phyloP scores from a whole-genome alignment of 305 asterid species.

The Withania somnifera region DNA sequence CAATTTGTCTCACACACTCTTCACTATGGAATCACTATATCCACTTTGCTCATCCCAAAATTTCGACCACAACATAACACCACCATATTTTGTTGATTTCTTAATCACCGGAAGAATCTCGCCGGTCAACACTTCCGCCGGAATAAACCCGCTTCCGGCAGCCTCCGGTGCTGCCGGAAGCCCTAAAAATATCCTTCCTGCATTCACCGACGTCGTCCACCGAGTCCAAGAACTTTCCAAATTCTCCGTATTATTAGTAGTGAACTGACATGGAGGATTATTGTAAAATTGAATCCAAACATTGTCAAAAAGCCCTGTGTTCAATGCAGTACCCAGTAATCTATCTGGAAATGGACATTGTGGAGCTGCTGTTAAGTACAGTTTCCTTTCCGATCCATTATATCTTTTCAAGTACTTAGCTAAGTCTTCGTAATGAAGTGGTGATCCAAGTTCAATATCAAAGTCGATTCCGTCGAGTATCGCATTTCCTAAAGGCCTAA shows the following conservation, averaged over 20 bases:
- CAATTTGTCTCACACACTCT: background rate
- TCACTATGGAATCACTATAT: slow-evolving; percentile 33
- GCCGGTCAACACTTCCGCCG: slow-evolving; percentile 28
- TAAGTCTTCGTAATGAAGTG: slow-evolving; percentile 14
- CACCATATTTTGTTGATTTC: slow-evolving; percentile 47
- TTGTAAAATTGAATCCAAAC: slow-evolving; percentile 71
- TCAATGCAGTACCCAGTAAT: slow-evolving; percentile 15
- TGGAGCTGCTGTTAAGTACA: slow-evolving; percentile 26
- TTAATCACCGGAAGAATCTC: slow-evolving; percentile 49
- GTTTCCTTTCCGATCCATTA: background rate
- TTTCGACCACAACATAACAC: slow-evolving; percentile 78
- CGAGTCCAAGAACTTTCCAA: slow-evolving; percentile 37
- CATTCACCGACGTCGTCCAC: slow-evolving; percentile 35
- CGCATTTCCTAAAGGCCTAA: slow-evolving; percentile 28
- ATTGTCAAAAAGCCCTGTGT: slow-evolving; percentile 18
- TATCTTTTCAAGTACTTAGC: slow-evolving; percentile 13
- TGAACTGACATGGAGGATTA: slow-evolving; percentile 55
- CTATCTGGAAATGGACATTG: slow-evolving; percentile 34
- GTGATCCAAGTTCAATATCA: slow-evolving; percentile 21
- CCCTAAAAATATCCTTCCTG: slow-evolving; percentile 44
- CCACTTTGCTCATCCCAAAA: slow-evolving; percentile 57
- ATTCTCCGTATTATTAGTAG: slow-evolving; percentile 19
- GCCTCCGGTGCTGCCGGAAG: slow-evolving; percentile 60
- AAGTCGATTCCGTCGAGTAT: slow-evolving; percentile 30
- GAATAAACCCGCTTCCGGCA: slow-evolving; percentile 66